phyloP scores from a whole-genome alignment of 2,329 filamentous ascomycete genomes.

The Ceratocystis diversiconidia region DNA sequence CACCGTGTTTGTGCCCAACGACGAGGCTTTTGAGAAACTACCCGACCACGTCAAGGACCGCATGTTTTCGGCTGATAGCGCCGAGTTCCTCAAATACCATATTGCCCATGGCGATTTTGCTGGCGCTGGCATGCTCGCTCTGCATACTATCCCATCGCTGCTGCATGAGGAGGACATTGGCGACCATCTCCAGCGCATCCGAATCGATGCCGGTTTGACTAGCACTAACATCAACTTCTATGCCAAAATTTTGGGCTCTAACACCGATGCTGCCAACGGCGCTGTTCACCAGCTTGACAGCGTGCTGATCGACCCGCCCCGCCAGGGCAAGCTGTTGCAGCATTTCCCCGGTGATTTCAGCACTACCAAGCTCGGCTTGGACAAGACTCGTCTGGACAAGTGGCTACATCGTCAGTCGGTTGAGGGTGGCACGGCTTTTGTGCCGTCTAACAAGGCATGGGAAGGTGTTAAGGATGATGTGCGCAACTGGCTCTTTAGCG shows the following conservation, averaged over 20 bases:
- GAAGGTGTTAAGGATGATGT: constrained; percentile 52
- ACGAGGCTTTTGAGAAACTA: constrained; percentile 57
- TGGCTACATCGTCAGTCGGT: constrained; percentile 40
- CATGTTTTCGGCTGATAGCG: constrained; percentile 39
- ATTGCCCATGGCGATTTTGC: constrained; percentile 54
- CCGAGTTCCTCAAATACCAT: constrained; percentile 50
- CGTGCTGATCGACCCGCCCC: constrained; percentile 63
- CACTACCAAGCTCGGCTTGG: constrained; percentile 59
- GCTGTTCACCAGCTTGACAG: constrained; percentile 64
- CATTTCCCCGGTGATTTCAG: constrained; percentile 65
- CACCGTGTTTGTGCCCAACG: constrained; percentile 68
- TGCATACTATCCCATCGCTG: constrained; percentile 61
- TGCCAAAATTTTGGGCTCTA: constrained; percentile 50
- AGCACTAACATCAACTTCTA: constrained; percentile 67
- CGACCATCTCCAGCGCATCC: constrained; percentile 55
- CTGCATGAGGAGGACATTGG: constrained; percentile 46
- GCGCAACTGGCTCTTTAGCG: constrained; percentile 77
- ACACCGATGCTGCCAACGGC: constrained; percentile 59
- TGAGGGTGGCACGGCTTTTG: constrained; percentile 62
- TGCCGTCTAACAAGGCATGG: constrained; percentile 72
- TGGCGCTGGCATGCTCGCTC: constrained; percentile 48
- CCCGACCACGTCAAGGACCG: constrained; percentile 46
- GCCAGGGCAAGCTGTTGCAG: constrained; percentile 36
- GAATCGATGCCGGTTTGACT: constrained; percentile 45
- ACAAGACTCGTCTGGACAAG: constrained; percentile 57